Percentiles rank a stretch among this genome's conserved stretches.
Conservation (phyloP, 169 alveolate species). For the Plasmodium berghei region DNA sequence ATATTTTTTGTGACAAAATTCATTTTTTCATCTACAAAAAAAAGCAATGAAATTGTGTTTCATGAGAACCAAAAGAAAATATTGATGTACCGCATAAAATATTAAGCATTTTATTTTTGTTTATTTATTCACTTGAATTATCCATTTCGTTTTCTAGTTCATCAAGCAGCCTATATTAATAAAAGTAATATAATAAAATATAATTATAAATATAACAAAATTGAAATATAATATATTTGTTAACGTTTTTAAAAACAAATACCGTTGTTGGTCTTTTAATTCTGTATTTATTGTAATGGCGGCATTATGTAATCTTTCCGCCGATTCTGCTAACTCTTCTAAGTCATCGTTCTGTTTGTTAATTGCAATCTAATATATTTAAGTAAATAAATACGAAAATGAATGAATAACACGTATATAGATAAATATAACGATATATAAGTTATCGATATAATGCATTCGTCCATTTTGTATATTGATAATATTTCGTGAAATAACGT, state of each 20-base stretch:
- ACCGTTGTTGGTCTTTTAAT: slow-evolving; percentile 79
- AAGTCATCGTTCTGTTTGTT: slow-evolving; percentile 81
- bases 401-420: not conserved
- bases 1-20: slow-evolving; percentile 80
- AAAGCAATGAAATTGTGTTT: slow-evolving; percentile 16
- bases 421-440: not conserved
- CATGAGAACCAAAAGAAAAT: not conserved
- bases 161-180: slow-evolving; percentile 54
- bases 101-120: not conserved
- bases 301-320: slow-evolving; percentile 79
- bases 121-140: slow-evolving; percentile 47
- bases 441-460: not conserved
- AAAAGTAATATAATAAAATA: not conserved
- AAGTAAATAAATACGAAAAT: not conserved
- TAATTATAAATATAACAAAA: not conserved
- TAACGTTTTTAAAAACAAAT: slow-evolving; percentile 8
- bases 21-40: slow-evolving; percentile 78
- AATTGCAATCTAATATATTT: slow-evolving; percentile 27
- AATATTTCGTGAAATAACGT: slow-evolving; percentile 6
- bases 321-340: slow-evolving; percentile 81
- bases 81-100: not conserved
- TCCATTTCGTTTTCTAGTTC: slow-evolving; percentile 77
- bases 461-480: not conserved
- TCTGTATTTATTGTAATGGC: slow-evolving; percentile 82
- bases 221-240: not conserved